Conservation (phyloP, 345 rosid species). For the Moricandia moricandioides region DNA sequence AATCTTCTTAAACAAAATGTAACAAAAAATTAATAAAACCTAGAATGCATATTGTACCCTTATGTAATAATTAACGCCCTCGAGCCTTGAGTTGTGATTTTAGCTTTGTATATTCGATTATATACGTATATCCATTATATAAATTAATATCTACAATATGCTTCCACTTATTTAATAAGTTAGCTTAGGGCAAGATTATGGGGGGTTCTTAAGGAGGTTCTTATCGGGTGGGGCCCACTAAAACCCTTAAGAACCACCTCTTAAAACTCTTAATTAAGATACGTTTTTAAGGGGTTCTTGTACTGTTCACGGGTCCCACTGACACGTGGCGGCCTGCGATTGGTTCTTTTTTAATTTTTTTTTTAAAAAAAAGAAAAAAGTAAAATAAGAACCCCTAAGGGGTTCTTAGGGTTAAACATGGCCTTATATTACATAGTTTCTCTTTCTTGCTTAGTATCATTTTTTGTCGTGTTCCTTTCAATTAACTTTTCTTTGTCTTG, state of each 20-base stretch:
- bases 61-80: slow-evolving; percentile 4
- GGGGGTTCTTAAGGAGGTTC: too few relatives aligned
- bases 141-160: background rate
- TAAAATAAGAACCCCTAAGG: too few relatives aligned
- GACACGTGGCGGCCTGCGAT: too few relatives aligned
- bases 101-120: background rate
- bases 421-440: slow-evolving; percentile 34
- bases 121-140: background rate
- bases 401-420: too few relatives aligned
- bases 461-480: slow-evolving; percentile 41
- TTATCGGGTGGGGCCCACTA: too few relatives aligned
- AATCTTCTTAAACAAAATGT: background rate
- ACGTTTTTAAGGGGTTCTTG: too few relatives aligned
- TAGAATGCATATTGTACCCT: background rate
- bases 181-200: too few relatives aligned
- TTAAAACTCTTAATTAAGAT: too few relatives aligned
- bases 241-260: too few relatives aligned
- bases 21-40: background rate
- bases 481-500: slow-evolving; percentile 26
- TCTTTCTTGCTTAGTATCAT: slow-evolving; percentile 36
- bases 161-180: slow-evolving; percentile 30
- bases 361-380: too few relatives aligned
- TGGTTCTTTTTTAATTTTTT: too few relatives aligned
- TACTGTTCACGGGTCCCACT: too few relatives aligned
- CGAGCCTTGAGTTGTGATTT: slow-evolving; percentile 17